Conservation (phyloP, 2,329 filamentous ascomycete genomes). For the Aspergillus vadensis region DNA sequence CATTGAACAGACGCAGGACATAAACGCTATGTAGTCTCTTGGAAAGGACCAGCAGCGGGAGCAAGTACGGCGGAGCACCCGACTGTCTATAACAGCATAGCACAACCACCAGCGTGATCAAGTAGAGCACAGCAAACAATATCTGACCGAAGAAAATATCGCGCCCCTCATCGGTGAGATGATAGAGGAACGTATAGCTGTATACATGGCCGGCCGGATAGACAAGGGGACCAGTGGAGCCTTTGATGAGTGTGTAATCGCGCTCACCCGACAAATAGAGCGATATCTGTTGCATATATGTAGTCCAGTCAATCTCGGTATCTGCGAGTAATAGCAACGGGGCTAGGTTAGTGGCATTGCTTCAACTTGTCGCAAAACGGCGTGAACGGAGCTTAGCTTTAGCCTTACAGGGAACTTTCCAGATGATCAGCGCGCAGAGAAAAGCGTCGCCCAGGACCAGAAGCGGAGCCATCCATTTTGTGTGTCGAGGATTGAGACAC, state of each 20-base stretch:
- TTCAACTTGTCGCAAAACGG: slow-evolving; percentile 5
- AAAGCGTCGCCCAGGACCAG: slow-evolving; percentile 70
- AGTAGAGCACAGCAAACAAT: slow-evolving; percentile 78
- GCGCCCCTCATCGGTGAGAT: slow-evolving; percentile 72
- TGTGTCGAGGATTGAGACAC: slow-evolving; percentile 57
- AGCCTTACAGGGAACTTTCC: slow-evolving; percentile 76
- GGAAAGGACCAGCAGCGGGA: slow-evolving; percentile 81
- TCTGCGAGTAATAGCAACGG: slow-evolving; percentile 56
- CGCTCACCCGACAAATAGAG: slow-evolving; percentile 81
- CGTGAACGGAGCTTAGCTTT: slow-evolving; percentile 4
- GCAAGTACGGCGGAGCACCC: slow-evolving; percentile 73
- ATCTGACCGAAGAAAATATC: slow-evolving; percentile 81
- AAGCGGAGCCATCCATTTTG: slow-evolving; percentile 64
- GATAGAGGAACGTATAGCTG: slow-evolving; percentile 78
- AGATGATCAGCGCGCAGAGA: slow-evolving; percentile 73
- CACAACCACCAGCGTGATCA: slow-evolving; percentile 73
- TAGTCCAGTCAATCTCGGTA: slow-evolving; percentile 96
- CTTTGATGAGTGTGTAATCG: slow-evolving; percentile 82
- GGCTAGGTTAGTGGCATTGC: slow-evolving; percentile 15
- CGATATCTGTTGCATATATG: slow-evolving; percentile 92
- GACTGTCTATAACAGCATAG: slow-evolving; percentile 71
- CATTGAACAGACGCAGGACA: slow-evolving; percentile 90
- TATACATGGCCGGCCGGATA: slow-evolving; percentile 95
- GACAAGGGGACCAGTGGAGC: slow-evolving; percentile 87
- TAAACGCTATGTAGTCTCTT: slow-evolving; percentile 95